Percentiles rank a stretch among this genome's conserved stretches.
Conservation (phyloP, 2,329 filamentous ascomycete species). For the Trichoderma sp. region DNA sequence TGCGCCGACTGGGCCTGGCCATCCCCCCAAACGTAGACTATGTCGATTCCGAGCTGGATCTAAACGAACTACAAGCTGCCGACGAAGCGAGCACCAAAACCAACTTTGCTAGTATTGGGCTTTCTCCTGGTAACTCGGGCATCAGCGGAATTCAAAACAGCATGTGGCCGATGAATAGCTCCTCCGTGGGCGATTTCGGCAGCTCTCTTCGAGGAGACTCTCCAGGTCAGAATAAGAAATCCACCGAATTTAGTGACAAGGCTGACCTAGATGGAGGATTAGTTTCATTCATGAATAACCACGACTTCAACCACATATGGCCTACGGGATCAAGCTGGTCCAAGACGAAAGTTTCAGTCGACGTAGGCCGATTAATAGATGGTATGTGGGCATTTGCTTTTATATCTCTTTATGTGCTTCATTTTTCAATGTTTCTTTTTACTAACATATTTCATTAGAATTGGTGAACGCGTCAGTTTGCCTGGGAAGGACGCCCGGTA, state of each 20-base stretch:
- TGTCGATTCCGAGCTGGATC: conserved; percentile 59
- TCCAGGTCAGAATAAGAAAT: not conserved
- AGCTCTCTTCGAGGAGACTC: conserved; percentile 2
- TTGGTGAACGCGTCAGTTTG: conserved; percentile 41
- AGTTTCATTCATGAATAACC: conserved; percentile 9
- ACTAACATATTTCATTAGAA: conserved; percentile 35
- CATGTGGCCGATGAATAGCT: conserved; percentile 1
- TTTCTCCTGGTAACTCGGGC: not conserved
- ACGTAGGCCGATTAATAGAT: conserved; percentile 39
- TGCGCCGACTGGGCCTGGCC: conserved; percentile 62
- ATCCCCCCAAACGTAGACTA: conserved; percentile 64
- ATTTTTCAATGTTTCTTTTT: not conserved
- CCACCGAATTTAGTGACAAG: not conserved
- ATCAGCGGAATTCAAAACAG: not conserved
- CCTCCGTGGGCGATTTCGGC: not conserved
- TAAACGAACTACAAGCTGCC: conserved; percentile 39
- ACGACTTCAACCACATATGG: conserved; percentile 20
- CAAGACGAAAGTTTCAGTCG: conserved; percentile 40
- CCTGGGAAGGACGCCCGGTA: conserved; percentile 43
- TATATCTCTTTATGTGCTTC: not conserved
- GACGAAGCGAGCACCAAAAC: conserved; percentile 2
- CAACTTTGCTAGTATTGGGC: conserved; percentile 1
- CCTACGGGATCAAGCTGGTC: conserved; percentile 28
- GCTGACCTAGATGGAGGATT: conserved; percentile 3
- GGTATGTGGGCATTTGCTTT: conserved; percentile 34